Percentiles rank a stretch among this genome's conserved stretches.
Conservation (phyloP, 1,284 basidiomycete genomes). For the Coniferiporia weirii region DNA sequence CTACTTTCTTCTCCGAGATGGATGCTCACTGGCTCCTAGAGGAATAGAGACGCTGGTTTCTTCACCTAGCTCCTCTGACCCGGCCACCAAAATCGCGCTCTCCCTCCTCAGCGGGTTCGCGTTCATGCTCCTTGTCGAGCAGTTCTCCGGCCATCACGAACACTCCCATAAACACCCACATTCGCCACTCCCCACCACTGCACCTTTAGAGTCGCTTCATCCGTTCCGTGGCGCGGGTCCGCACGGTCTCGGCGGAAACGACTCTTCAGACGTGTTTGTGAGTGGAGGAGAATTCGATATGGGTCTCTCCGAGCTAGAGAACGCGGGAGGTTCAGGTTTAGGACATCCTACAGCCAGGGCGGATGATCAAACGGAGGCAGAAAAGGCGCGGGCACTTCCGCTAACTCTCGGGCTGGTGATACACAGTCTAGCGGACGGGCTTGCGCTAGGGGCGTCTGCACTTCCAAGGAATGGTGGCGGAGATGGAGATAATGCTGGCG, state of each 20-base stretch:
- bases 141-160: conserved; percentile 36
- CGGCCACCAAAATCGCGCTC: conserved; percentile 58
- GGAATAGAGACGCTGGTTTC: conserved; percentile 54
- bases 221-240: neutral
- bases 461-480: conserved; percentile 34
- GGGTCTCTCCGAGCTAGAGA: conserved; percentile 38
- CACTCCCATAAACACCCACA: conserved; percentile 13
- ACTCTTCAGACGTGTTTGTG: conserved; percentile 18
- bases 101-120: conserved; percentile 78
- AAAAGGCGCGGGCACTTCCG: conserved; percentile 44
- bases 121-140: conserved; percentile 78
- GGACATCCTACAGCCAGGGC: neutral
- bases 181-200: conserved; percentile 19
- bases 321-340: conserved; percentile 36
- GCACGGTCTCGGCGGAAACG: conserved; percentile 19
- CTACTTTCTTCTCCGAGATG: conserved; percentile 5
- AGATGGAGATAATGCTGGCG: conserved; percentile 14
- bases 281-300: conserved; percentile 51
- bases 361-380: neutral
- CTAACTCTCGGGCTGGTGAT: conserved; percentile 81
- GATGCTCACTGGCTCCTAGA: conserved; percentile 31
- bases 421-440: conserved; percentile 86
- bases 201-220: conserved; percentile 20
- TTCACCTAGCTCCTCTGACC: conserved; percentile 32
- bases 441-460: conserved; percentile 79